phyloP scores from a whole-genome alignment of 2,329 filamentous ascomycete genomes.

The Alternaria conjuncta region DNA sequence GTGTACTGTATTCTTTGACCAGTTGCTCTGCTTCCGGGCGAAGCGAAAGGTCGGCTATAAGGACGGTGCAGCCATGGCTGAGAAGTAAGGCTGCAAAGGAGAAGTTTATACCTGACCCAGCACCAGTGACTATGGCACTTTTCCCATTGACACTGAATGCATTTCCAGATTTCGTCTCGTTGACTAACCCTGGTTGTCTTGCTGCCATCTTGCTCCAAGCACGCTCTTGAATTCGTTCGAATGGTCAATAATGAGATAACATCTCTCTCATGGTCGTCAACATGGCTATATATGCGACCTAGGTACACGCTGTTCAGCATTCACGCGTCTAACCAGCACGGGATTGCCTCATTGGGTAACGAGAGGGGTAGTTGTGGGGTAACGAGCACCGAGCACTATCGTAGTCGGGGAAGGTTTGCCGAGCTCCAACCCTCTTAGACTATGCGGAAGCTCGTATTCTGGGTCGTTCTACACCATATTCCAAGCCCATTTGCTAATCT shows the following conservation, averaged over 20 bases:
- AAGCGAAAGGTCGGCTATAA: conserved; percentile 56
- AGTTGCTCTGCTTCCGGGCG: conserved; percentile 56
- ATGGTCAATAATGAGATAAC: not conserved
- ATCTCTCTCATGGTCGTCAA: not conserved
- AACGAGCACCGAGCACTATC: conserved; percentile 9
- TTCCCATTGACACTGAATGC: conserved; percentile 52
- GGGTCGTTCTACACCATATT: no score
- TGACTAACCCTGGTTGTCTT: not conserved
- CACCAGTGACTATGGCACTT: conserved; percentile 57
- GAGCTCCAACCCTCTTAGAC: not conserved
- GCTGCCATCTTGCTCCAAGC: not conserved
- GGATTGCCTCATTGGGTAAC: conserved; percentile 19
- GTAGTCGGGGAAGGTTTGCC: not conserved
- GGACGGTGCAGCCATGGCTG: conserved; percentile 54
- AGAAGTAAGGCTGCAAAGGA: conserved; percentile 56
- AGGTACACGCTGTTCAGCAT: not conserved
- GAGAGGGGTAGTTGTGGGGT: conserved; percentile 28
- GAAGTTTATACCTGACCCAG: conserved; percentile 57
- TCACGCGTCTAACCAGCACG: conserved; percentile 7
- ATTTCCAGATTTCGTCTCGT: not conserved
- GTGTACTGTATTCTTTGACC: conserved; percentile 37
- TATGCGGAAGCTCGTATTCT: not conserved
- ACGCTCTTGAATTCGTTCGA: not conserved
- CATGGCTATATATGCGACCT: not conserved
- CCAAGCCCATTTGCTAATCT: no score